Conservation (phyloP, 331 rosid genomes). For the Dryas integrifolia region DNA sequence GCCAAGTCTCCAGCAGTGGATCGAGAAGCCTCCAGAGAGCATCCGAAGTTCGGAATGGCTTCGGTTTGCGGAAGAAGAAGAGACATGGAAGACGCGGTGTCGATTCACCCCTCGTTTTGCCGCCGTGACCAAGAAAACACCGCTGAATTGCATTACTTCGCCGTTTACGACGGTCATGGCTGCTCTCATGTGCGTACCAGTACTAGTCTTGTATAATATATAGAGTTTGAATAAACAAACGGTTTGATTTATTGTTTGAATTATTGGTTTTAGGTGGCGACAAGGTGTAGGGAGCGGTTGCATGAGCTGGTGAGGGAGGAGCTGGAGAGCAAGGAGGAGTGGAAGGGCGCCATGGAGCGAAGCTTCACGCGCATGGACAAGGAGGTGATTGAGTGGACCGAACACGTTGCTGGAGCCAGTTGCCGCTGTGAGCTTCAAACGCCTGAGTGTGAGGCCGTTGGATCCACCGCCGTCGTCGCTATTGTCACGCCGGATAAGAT, state of each 20-base stretch:
- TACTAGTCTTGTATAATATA: neutral
- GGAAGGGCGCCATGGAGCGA: constrained; percentile 52
- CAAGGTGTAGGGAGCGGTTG: constrained; percentile 48
- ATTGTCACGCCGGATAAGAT: constrained; percentile 46
- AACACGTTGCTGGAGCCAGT: constrained; percentile 23
- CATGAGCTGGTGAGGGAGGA: constrained; percentile 59
- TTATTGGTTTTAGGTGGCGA: constrained; percentile 41
- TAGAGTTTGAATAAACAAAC: neutral
- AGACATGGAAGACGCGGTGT: constrained; percentile 65
- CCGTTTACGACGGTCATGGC: constrained; percentile 70
- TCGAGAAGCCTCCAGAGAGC: neutral
- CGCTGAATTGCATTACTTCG: constrained; percentile 41
- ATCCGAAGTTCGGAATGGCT: constrained; percentile 44
- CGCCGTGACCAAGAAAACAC: neutral
- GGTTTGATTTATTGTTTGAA: neutral
- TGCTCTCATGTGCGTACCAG: constrained; percentile 55
- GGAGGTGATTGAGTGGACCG: constrained; percentile 42
- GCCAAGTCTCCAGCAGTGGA: neutral
- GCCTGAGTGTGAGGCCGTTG: constrained; percentile 61
- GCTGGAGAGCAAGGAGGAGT: constrained; percentile 31
- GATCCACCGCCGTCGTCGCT: constrained; percentile 59
- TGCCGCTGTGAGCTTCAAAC: constrained; percentile 57
- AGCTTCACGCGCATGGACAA: constrained; percentile 55
- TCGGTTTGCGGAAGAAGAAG: constrained; percentile 63
- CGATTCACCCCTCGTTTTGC: constrained; percentile 35